Conservation (phyloP, 2,329 filamentous ascomycete species). For the Colletotrichum sidae region DNA sequence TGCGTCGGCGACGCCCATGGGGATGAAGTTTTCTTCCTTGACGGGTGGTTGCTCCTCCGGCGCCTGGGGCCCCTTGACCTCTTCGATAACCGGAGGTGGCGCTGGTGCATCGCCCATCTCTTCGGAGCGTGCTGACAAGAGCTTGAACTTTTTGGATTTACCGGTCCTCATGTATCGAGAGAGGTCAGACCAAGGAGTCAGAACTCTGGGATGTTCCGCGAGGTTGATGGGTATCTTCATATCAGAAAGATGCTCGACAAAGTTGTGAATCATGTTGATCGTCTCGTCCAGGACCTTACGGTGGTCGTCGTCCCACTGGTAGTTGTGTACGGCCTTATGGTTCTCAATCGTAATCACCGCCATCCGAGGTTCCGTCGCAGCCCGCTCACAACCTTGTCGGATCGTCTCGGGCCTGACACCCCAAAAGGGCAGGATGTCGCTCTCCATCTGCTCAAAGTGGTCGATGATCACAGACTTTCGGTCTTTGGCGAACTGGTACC, state of each 20-base stretch:
- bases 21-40: neutral
- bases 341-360: slow-evolving; percentile 69
- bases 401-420: slow-evolving; percentile 75
- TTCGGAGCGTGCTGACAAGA: slow-evolving; percentile 59
- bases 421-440: slow-evolving; percentile 83
- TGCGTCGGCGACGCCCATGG: neutral
- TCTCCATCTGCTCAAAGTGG: slow-evolving; percentile 82
- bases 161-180: slow-evolving; percentile 44
- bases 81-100: slow-evolving; percentile 15
- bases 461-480: slow-evolving; percentile 79
- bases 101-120: slow-evolving; percentile 18
- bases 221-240: slow-evolving; percentile 90
- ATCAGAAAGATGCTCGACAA: slow-evolving; percentile 79
- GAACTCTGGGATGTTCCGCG: slow-evolving; percentile 78
- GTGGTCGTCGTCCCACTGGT: slow-evolving; percentile 46
- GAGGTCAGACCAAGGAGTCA: slow-evolving; percentile 75
- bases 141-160: slow-evolving; percentile 54
- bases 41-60: slow-evolving; percentile 12
- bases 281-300: slow-evolving; percentile 56
- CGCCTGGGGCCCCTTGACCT: neutral
- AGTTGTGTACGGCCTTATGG: slow-evolving; percentile 66
- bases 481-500: slow-evolving; percentile 82
- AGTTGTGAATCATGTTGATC: slow-evolving; percentile 76
- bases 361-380: slow-evolving; percentile 56
- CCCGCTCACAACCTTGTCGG: slow-evolving; percentile 63